A percentile compares a stretch with the other conserved stretches of the same genome.
phyloP scores from a whole-genome alignment of 164 flowering plant species.

The Vitis riparia region DNA sequence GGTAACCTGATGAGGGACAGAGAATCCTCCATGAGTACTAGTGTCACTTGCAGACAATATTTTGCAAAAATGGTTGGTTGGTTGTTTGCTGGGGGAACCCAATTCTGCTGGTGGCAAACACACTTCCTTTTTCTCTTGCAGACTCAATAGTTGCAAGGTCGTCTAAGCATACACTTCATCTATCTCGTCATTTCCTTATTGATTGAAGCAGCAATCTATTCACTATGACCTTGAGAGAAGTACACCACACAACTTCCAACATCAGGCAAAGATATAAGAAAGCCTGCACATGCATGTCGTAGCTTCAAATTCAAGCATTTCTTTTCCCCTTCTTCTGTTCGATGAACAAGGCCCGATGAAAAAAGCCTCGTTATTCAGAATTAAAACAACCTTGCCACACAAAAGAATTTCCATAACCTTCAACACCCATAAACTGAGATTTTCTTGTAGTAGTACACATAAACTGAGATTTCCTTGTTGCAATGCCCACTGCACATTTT shows the following conservation, averaged over 20 bases:
- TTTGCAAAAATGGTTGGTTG: slow-evolving; percentile 15
- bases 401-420: too few species aligned
- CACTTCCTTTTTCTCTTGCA: slow-evolving; percentile 33
- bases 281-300: slow-evolving; percentile 25
- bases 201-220: slow-evolving; percentile 27
- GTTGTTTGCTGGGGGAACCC: slow-evolving; percentile 30
- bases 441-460: too few species aligned
- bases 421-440: too few species aligned
- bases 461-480: too few species aligned
- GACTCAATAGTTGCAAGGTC: slow-evolving; percentile 30
- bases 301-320: slow-evolving; percentile 25
- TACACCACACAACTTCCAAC: slow-evolving; percentile 21
- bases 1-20: slow-evolving; percentile 32
- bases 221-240: slow-evolving; percentile 14
- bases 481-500: too few species aligned
- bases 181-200: slow-evolving; percentile 27
- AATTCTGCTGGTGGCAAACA: slow-evolving; percentile 27
- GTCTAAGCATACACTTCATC: slow-evolving; percentile 33
- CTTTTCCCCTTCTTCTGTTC: slow-evolving; percentile 15
- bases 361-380: too few species aligned
- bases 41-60: too few species aligned
- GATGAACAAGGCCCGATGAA: too few species aligned
- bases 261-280: slow-evolving; percentile 14
- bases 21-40: slow-evolving; percentile 33
- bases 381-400: too few species aligned